A percentile compares a stretch with the other conserved stretches of the same genome.
These are phyloP conservation scores for Biscogniauxia marginata DNA, from an alignment of 2,329 filamentous ascomycete genomes.

Conservation along the genomic window DNA sequence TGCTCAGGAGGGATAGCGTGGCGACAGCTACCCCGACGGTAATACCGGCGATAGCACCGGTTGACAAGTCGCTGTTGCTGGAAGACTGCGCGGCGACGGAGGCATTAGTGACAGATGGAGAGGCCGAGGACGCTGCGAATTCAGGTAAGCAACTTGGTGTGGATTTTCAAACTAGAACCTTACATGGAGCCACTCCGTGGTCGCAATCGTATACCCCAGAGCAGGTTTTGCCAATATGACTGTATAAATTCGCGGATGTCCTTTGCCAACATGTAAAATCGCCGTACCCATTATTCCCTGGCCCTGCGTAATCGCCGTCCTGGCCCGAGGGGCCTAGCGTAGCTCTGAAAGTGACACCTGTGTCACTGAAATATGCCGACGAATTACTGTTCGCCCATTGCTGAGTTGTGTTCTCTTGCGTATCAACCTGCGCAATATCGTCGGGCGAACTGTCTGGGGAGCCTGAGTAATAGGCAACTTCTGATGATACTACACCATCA, in stretches of 20 bases:
- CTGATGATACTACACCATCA: not conserved
- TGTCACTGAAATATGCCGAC: slow-evolving; percentile 28
- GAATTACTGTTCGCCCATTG: slow-evolving; percentile 17
- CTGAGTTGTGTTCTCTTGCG: not conserved
- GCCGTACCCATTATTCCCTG: slow-evolving; percentile 32
- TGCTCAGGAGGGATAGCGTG: slow-evolving; percentile 7
- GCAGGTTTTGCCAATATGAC: slow-evolving; percentile 26
- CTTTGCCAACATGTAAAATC: slow-evolving; percentile 33
- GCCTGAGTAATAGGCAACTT: not conserved
- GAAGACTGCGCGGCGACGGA: not conserved
- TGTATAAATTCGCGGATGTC: slow-evolving; percentile 25
- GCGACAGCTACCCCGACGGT: slow-evolving; percentile 16
- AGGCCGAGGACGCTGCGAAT: slow-evolving; percentile 4
- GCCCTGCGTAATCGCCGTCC: slow-evolving; percentile 31
- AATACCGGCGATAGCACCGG: slow-evolving; percentile 17
- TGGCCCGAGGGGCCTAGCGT: slow-evolving; percentile 26
- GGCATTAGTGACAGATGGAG: not conserved
- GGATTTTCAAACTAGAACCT: not conserved
- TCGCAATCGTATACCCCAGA: slow-evolving; percentile 33
- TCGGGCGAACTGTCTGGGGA: not conserved
- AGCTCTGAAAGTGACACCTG: slow-evolving; percentile 29
- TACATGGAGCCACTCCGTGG: slow-evolving; percentile 17
- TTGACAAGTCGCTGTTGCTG: slow-evolving; percentile 6
- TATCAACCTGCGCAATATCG: not conserved
- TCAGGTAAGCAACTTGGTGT: not conserved